Conservation (phyloP, 768 basidiomycete genomes). For the Collybia nuda region DNA sequence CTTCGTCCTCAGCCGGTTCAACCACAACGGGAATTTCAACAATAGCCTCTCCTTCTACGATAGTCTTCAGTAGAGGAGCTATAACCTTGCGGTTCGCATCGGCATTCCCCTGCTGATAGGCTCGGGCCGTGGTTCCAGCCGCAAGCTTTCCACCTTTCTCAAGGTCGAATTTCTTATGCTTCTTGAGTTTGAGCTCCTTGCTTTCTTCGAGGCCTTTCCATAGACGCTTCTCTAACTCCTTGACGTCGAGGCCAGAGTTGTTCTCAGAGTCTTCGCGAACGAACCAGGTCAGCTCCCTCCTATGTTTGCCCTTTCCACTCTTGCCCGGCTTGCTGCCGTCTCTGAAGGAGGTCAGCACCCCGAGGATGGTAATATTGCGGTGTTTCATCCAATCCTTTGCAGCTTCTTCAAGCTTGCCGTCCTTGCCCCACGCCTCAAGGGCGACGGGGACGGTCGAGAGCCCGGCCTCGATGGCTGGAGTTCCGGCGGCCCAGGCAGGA, state of each 20-base stretch:
- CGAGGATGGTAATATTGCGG: slow-evolving; percentile 64
- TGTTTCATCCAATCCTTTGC: slow-evolving; percentile 62
- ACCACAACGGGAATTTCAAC: too few species aligned
- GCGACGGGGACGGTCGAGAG: slow-evolving; percentile 80
- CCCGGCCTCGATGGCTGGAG: slow-evolving; percentile 58
- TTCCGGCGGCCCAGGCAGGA: slow-evolving; percentile 38
- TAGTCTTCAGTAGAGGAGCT: slow-evolving; percentile 62
- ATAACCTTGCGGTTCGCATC: slow-evolving; percentile 63
- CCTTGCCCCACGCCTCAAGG: slow-evolving; percentile 54
- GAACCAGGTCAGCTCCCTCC: slow-evolving; percentile 68
- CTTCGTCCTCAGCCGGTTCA: too few species aligned
- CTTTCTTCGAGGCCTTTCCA: slow-evolving; percentile 61
- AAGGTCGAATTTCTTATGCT: slow-evolving; percentile 41
- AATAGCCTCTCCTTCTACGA: slow-evolving; percentile 41
- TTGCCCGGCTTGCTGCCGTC: slow-evolving; percentile 26
- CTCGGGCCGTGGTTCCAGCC: slow-evolving; percentile 37
- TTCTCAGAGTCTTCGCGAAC: slow-evolving; percentile 38
- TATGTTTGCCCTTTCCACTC: slow-evolving; percentile 50
- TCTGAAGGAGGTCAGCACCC: slow-evolving; percentile 77
- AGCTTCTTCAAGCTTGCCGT: slow-evolving; percentile 40
- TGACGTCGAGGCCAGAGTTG: slow-evolving; percentile 23
- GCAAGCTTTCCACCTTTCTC: slow-evolving; percentile 31
- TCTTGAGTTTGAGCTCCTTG: slow-evolving; percentile 50
- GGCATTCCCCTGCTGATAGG: slow-evolving; percentile 68
- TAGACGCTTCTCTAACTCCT: slow-evolving; percentile 45